phyloP scores from a whole-genome alignment of 129 eudicot genomes.

The Flaveria ramosissima region DNA sequence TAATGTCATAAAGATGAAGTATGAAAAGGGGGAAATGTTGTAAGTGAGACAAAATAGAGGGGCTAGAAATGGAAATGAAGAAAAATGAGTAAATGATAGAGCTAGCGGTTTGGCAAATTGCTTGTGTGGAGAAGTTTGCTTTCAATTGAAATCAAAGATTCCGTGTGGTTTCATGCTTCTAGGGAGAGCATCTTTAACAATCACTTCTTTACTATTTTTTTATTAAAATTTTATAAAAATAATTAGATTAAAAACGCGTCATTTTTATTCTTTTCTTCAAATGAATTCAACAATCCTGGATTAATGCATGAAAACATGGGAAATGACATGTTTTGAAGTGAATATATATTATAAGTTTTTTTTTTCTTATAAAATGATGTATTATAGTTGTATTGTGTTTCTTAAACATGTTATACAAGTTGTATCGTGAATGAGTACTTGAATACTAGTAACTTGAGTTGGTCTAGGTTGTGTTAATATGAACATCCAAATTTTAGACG shows the following conservation, averaged over 20 bases:
- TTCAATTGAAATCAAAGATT: slow-evolving; percentile 46
- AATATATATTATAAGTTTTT: neutral
- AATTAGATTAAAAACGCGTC: slow-evolving; percentile 3
- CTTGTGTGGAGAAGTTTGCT: slow-evolving; percentile 33
- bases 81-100: slow-evolving; percentile 18
- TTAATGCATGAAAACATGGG: slow-evolving; percentile 43
- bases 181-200: slow-evolving; percentile 37
- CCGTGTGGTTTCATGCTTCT: slow-evolving; percentile 49
- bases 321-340: neutral
- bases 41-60: slow-evolving; percentile 9
- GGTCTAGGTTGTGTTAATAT: neutral
- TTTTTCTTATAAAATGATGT: neutral
- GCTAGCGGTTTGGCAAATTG: neutral
- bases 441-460: neutral
- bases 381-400: neutral
- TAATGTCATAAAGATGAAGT: neutral
- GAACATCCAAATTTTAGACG: neutral
- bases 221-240: neutral
- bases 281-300: slow-evolving; percentile 37
- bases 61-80: slow-evolving; percentile 15
- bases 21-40: neutral
- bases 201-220: neutral
- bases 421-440: neutral
- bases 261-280: slow-evolving; percentile 37
- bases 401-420: neutral